These are phyloP conservation scores for Flaveria ramosissima DNA, from an alignment of 129 eudicot genomes.

Conservation along the genomic window DNA sequence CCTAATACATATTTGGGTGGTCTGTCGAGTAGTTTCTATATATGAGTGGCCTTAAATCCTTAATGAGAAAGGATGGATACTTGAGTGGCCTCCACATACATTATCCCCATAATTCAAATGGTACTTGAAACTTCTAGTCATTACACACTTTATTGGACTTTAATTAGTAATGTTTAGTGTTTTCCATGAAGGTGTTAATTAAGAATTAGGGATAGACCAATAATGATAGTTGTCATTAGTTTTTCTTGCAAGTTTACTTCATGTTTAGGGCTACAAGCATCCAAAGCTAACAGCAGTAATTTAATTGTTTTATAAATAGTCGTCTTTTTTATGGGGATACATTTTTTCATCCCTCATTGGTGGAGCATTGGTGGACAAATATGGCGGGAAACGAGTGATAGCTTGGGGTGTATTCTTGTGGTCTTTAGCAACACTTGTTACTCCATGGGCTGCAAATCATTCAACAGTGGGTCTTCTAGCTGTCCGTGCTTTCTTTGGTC, in stretches of 20 bases:
- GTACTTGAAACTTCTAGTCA: not conserved
- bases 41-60: not conserved
- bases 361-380: conserved; percentile 94
- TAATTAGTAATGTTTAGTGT: not conserved
- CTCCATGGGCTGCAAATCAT: conserved; percentile 98
- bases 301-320: conserved; percentile 43
- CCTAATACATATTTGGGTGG: not conserved
- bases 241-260: conserved; percentile 22
- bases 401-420: conserved; percentile 94
- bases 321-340: conserved; percentile 98
- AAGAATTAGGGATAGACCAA: not conserved
- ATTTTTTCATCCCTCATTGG: conserved; percentile 88
- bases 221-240: not conserved
- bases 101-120: not conserved
- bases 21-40: not conserved
- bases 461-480: conserved; percentile 76
- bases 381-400: conserved; percentile 81
- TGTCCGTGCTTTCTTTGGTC: conserved; percentile 86
- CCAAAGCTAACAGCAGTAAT: conserved; percentile 5
- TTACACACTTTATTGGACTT: conserved; percentile 6
- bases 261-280: conserved; percentile 10
- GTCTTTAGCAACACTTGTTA: conserved; percentile 88
- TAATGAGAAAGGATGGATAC: not conserved
- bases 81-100: not conserved
- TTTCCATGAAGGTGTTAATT: not conserved